A percentile compares a stretch with the other conserved stretches of the same genome.
Evolutionary conservation across 192 early-diverging fungal genomes (phyloP).

Genomic region (Obelidium mucronatum): DNA sequence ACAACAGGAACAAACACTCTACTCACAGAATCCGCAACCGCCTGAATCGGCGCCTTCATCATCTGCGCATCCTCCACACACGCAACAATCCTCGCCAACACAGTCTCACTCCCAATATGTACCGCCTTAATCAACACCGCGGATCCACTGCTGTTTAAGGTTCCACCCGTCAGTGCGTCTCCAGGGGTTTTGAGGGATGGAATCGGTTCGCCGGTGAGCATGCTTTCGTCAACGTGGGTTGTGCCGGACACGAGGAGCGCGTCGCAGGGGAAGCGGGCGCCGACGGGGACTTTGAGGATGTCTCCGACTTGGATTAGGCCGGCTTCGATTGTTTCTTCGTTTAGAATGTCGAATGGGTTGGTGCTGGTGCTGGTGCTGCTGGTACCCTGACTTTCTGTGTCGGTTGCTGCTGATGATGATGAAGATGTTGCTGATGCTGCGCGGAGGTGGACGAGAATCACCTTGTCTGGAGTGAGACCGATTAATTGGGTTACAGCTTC

Average conservation of each 20-base stretch:
- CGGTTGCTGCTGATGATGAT: too few species aligned
- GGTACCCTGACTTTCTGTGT: neutral
- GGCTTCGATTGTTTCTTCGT: constrained; percentile 56
- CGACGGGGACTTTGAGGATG: constrained; percentile 74
- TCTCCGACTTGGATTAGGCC: constrained; percentile 76
- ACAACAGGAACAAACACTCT: constrained; percentile 93
- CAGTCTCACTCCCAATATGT: constrained; percentile 72
- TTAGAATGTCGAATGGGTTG: constrained; percentile 19
- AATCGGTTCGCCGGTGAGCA: constrained; percentile 83
- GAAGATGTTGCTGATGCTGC: neutral
- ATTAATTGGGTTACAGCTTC: constrained; percentile 79
- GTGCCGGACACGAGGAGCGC: constrained; percentile 63
- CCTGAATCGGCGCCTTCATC: constrained; percentile 94
- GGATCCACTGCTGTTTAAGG: constrained; percentile 65
- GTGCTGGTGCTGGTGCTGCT: neutral
- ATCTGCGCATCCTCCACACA: constrained; percentile 95
- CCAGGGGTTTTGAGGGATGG: constrained; percentile 65
- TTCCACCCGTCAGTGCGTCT: constrained; percentile 63
- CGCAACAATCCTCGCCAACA: constrained; percentile 87
- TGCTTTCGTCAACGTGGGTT: constrained; percentile 75
- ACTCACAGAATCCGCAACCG: constrained; percentile 83
- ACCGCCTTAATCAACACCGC: constrained; percentile 68
- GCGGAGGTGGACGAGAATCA: constrained; percentile 63
- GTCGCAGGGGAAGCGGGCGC: constrained; percentile 77
- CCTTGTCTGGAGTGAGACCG: constrained; percentile 77